Evolutionary conservation across 257 asterid species (phyloP).

Genomic region (Solanum bukasovii): DNA sequence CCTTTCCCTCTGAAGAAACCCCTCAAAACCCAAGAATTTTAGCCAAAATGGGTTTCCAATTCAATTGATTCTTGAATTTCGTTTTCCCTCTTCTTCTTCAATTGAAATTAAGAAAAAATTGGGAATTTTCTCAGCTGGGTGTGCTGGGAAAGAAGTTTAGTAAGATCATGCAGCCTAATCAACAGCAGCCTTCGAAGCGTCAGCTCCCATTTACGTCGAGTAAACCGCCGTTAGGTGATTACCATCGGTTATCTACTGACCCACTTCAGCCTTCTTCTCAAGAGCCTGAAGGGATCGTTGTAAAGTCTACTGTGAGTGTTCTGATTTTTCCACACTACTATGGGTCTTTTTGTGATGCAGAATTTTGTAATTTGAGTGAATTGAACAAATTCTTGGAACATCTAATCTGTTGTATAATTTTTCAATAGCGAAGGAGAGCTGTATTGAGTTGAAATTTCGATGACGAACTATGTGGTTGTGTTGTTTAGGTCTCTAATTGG

Average conservation of each 20-base stretch:
- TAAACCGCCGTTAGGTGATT: slow-evolving; percentile 68
- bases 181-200: slow-evolving; percentile 31
- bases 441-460: not conserved
- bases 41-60: not conserved
- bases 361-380: not conserved
- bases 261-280: slow-evolving; percentile 11
- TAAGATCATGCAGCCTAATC: slow-evolving; percentile 31
- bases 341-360: not conserved
- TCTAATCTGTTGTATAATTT: not conserved
- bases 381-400: not conserved
- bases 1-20: not conserved
- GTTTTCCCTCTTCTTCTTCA: slow-evolving; percentile 3
- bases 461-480: not conserved
- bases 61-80: not conserved
- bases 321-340: not conserved
- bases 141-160: not conserved
- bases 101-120: slow-evolving; percentile 1
- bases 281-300: slow-evolving; percentile 43
- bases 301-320: slow-evolving; percentile 61
- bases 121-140: slow-evolving; percentile 3
- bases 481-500: slow-evolving; percentile 9
- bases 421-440: not conserved
- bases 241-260: slow-evolving; percentile 56
- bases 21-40: not conserved
- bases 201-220: slow-evolving; percentile 43